These are phyloP conservation scores for Hyparrhenia diplandra DNA, from an alignment of 176 grass and related monocot genomes.

Conservation along the genomic window DNA sequence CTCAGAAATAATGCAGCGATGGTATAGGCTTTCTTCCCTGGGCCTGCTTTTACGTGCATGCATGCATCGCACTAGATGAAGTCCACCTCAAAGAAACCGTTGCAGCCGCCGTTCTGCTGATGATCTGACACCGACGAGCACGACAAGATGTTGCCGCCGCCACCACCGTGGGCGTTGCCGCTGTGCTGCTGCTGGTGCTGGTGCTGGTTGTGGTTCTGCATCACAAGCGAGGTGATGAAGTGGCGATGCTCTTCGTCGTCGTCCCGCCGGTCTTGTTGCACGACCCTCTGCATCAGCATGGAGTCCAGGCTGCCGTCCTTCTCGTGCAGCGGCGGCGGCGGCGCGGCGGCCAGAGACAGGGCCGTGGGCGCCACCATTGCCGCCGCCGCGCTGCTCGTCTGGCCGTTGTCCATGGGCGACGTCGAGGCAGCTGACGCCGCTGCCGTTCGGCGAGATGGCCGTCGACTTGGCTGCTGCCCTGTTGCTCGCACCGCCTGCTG, in stretches of 20 bases:
- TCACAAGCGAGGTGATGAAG: conserved; percentile 9
- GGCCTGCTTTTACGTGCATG: background rate
- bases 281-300: conserved; percentile 9
- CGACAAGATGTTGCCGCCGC: conserved; percentile 23
- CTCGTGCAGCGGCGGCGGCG: background rate
- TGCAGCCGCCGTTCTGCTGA: conserved; percentile 19
- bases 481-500: conserved; percentile 18
- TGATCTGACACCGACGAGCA: conserved; percentile 41
- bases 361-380: background rate
- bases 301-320: conserved; percentile 18
- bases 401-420: conserved; percentile 35
- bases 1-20: conserved; percentile 20
- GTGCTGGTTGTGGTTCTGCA: background rate
- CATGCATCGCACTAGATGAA: conserved; percentile 30
- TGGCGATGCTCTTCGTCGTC: background rate
- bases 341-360: conserved; percentile 15
- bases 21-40: background rate
- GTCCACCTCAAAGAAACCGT: conserved; percentile 54
- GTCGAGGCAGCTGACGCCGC: conserved; percentile 35
- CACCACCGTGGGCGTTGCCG: background rate
- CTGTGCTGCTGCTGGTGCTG: background rate
- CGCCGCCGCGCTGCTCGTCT: conserved; percentile 8
- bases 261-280: background rate
- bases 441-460: conserved; percentile 21
- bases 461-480: conserved; percentile 10